Evolutionary conservation across 495 filamentous ascomycete species (phyloP).

Genomic region (Penicillium canescens): DNA sequence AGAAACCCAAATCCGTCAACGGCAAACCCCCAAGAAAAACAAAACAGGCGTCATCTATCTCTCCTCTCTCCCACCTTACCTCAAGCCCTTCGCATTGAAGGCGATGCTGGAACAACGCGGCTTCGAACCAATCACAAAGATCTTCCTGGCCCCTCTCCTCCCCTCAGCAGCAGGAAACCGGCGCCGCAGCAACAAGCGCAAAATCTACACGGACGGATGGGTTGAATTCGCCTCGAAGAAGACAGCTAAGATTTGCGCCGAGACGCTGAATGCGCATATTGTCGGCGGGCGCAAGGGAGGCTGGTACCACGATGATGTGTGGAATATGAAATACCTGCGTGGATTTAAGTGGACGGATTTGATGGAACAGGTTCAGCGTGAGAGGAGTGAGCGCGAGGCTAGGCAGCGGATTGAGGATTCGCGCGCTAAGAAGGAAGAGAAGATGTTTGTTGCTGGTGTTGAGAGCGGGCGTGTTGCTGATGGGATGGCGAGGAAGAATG

Average conservation of each 20-base stretch:
- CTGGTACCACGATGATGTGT: constrained; percentile 85
- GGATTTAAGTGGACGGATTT: constrained; percentile 76
- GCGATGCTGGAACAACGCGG: constrained; percentile 76
- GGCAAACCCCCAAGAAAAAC: constrained; percentile 29
- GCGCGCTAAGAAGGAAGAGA: constrained; percentile 77
- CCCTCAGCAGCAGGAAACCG: constrained; percentile 55
- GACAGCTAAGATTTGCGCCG: constrained; percentile 81
- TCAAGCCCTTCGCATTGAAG: constrained; percentile 83
- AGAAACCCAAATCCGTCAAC: constrained; percentile 21
- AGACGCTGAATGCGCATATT: constrained; percentile 77
- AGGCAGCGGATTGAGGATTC: constrained; percentile 79
- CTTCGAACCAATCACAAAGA: constrained; percentile 65
- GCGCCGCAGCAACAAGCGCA: constrained; percentile 84
- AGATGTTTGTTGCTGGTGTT: constrained; percentile 75
- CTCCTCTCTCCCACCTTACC: constrained; percentile 89
- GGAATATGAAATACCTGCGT: constrained; percentile 76
- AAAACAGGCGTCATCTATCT: constrained; percentile 83
- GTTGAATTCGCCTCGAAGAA: constrained; percentile 79
- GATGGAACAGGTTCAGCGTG: constrained; percentile 68
- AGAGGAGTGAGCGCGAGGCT: constrained; percentile 79
- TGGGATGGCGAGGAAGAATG: constrained; percentile 65
- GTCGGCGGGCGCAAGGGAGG: constrained; percentile 75
- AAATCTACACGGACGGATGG: constrained; percentile 89
- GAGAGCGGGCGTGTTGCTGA: constrained; percentile 80
- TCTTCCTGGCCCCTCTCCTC: constrained; percentile 86